Evolutionary conservation across 768 basidiomycete species (phyloP).

Genomic region (Tylopilus intermedius): DNA sequence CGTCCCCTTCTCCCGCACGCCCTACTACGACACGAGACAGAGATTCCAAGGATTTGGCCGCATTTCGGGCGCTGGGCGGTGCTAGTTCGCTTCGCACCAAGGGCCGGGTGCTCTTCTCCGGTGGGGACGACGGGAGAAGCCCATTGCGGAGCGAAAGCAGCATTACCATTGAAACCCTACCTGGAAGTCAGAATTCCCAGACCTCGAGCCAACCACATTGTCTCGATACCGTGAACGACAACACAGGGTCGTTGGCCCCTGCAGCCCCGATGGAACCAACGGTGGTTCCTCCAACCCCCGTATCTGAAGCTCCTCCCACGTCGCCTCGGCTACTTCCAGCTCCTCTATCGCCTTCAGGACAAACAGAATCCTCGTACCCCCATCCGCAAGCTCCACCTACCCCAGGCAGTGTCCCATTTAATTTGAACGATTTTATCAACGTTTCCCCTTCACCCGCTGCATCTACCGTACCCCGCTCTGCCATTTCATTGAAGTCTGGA

Average conservation of each 20-base stretch:
- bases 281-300: constrained; percentile 33
- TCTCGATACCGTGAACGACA: constrained; percentile 15
- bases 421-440: constrained; percentile 68
- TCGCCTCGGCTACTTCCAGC: constrained; percentile 24
- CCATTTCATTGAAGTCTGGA: constrained; percentile 29
- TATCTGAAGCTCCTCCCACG: constrained; percentile 19
- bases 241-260: constrained; percentile 19
- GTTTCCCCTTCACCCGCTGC: constrained; percentile 61
- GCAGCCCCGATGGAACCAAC: constrained; percentile 29
- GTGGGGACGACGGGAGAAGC: constrained; percentile 27
- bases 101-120: constrained; percentile 69
- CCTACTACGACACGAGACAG: constrained; percentile 42
- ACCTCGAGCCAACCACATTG: constrained; percentile 14
- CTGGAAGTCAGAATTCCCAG: constrained; percentile 27
- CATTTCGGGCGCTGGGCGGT: constrained; percentile 54
- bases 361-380: constrained; percentile 14
- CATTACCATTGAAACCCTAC: constrained; percentile 20
- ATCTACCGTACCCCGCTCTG: constrained; percentile 27
- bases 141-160: constrained; percentile 28
- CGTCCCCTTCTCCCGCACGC: constrained; percentile 77
- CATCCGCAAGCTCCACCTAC: constrained; percentile 35
- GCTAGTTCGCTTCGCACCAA: constrained; percentile 46
- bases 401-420: constrained; percentile 43
- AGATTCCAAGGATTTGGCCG: constrained; percentile 49
- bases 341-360: constrained; percentile 23